Evolutionary conservation across 2,329 filamentous ascomycete genomes (phyloP), one percentile per base, ranked within the genome.

Genomic region (Calonectria fujianensis): DNA sequence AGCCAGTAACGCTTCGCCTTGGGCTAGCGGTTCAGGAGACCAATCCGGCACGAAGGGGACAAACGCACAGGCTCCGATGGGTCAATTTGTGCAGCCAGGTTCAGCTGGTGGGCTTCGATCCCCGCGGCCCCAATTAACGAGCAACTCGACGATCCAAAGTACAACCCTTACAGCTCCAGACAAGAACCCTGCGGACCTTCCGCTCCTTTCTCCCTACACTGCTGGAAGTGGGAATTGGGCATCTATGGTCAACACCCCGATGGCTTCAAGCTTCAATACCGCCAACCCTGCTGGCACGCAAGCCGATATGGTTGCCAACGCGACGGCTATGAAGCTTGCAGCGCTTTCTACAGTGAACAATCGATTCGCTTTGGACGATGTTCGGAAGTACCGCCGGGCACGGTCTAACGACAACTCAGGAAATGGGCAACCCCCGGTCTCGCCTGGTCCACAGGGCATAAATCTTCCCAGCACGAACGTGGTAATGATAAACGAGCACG

Each of bases 331-430:
- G 97, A 99, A 99, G 85, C 91, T 99, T 67, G 97, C 97, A 59
- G 97, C 97, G 24, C 89, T 99, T 59, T 98, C 96, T 7, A 99
- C 97, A 3, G 97, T 99, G 65, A 99, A 98, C 88, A 99, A 98
- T 85, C 94, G 97, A 52, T 98, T 99, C 82, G 96, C 97, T 68
- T 90, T 99, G 74, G 97, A 99, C 82, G 97, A 99, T 84, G 96
- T 97, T 76, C 95, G 96, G 82, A 98, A 98, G 87, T 98, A 97
- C 86, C 95, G 97, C 77, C 94, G 96, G 74, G 93, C 96, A 78
- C 93, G 96, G 74, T 98, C 97, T 64, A 96, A 96, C 80, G 96
- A 98, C 82, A 94, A 93, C 31, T 90, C 93, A 51, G 91, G 90
- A 82, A 81, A 87, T 86, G 87, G 86, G 57, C 93, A 94, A 81